Evolutionary conservation across 345 rosid species (phyloP), one percentile per base, ranked within the genome.

Genomic region (Bretschneidera sinensis): DNA sequence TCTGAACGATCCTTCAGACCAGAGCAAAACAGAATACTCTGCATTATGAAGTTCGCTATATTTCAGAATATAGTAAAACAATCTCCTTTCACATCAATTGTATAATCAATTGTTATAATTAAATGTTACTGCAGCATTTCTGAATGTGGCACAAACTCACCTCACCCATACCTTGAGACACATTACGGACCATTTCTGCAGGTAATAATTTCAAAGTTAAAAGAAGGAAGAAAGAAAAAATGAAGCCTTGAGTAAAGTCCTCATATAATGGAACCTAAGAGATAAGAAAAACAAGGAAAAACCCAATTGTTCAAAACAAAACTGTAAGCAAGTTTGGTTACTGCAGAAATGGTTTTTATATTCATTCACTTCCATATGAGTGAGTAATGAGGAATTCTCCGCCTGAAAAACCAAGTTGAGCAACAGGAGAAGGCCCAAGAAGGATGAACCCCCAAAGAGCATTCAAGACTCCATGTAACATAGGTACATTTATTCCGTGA

Each of bases 11-110:
- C 79, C 23, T 74, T 72, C 57, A 76, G 79, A 68, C 80, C 76
- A 9, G 96, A 77, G 77, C 86, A 83, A 68, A 88, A 83, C 67
- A 86, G 72, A 63, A 82, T 59, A 67, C 83, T 83, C 98, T 88
- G 87, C 78, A 74, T 54, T 21, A 54, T n/a, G 35, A 52, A 70
- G 48, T 60, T 62, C 21, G 54, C 21, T 39, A 18, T 43, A 24
- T 56, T 56, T 78, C 57, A 76, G 49, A 31, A 39, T 39, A 39
- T 4, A 39, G 14, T 51, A 31, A 15, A 31, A 6, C 1, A 43
- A 23, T 34, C n/a, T 9, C 1, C 11, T 16, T 21, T 43, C 47
- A 23, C 15, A 43, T 48, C 25, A 24, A 7, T 13, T 39, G 10
- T 7, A 5, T 14, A 39, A 39, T 39, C 11, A 39, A 2, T 28